phyloP scores from a whole-genome alignment of 1,284 basidiomycete species.

The Trichosporon faecale region DNA sequence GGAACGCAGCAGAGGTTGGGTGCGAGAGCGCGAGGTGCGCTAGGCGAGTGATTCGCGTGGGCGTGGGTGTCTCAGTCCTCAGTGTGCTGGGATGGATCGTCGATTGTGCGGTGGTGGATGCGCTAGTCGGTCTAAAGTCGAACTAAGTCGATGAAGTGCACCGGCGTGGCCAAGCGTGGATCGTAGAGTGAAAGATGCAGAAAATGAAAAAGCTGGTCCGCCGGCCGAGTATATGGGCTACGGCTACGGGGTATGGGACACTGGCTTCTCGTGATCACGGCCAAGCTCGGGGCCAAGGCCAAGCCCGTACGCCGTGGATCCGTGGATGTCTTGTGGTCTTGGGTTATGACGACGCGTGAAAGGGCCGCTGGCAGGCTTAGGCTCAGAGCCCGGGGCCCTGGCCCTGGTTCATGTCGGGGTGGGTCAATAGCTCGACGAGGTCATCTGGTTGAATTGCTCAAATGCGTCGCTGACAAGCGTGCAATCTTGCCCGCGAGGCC shows the following conservation, averaged over 20 bases:
- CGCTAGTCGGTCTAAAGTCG: no score
- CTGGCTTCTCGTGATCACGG: not conserved
- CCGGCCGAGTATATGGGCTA: not conserved
- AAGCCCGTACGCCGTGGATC: no score
- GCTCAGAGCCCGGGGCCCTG: not conserved
- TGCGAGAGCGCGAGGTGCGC: no score
- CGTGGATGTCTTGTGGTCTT: slow-evolving; percentile 10
- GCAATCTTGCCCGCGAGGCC: not conserved
- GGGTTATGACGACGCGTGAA: slow-evolving; percentile 6
- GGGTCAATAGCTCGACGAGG: not conserved
- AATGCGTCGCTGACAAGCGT: not conserved
- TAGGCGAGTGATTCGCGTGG: no score
- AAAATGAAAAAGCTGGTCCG: not conserved
- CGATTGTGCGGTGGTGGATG: no score
- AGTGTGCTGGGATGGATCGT: no score
- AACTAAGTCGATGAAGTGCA: no score
- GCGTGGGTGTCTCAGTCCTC: no score
- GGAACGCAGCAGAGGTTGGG: no score
- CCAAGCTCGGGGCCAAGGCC: not conserved
- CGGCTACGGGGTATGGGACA: not conserved
- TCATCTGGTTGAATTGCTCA: not conserved
- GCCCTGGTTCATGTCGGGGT: not conserved
- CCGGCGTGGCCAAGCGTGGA: no score
- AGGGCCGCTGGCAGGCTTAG: not conserved
- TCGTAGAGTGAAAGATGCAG: not conserved